Evolutionary conservation across 1,284 basidiomycete genomes (phyloP).

Genomic region (Ganoderma resinaceum): DNA sequence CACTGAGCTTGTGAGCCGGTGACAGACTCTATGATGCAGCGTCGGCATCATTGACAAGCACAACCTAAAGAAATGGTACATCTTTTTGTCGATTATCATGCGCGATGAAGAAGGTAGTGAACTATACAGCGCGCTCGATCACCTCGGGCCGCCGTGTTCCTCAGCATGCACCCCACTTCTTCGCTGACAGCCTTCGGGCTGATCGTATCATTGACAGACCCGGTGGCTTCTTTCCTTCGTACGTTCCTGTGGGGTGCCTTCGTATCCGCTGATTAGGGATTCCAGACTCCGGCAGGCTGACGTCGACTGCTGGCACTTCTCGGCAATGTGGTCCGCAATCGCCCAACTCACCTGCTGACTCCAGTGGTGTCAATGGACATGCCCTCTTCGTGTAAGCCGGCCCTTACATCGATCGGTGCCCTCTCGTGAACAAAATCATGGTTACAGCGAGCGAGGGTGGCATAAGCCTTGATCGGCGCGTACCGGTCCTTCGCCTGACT

Average conservation of each 20-base stretch:
- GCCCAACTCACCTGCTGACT: neutral
- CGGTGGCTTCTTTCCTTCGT: neutral
- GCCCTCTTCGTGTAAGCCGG: neutral
- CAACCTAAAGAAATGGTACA: no score
- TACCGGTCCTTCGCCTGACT: neutral
- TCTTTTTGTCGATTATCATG: neutral
- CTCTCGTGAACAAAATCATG: neutral
- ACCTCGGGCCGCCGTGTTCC: neutral
- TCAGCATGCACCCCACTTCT: neutral
- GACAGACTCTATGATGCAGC: no score
- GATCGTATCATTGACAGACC: neutral
- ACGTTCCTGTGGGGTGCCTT: neutral
- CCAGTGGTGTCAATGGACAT: no score
- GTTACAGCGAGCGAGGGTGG: neutral
- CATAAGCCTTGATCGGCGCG: neutral
- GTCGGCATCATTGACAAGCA: no score
- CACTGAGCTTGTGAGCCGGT: no score
- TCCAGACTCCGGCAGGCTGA: neutral
- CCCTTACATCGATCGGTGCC: neutral
- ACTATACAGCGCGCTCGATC: neutral
- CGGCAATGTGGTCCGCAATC: neutral
- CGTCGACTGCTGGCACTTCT: neutral
- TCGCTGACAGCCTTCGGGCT: neutral
- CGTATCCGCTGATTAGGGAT: neutral
- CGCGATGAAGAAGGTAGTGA: neutral